A percentile compares a stretch with the other conserved stretches of the same genome.
These are phyloP conservation scores for Termitomyces sp. DNA, from an alignment of 768 basidiomycete genomes.

Conservation along the genomic window DNA sequence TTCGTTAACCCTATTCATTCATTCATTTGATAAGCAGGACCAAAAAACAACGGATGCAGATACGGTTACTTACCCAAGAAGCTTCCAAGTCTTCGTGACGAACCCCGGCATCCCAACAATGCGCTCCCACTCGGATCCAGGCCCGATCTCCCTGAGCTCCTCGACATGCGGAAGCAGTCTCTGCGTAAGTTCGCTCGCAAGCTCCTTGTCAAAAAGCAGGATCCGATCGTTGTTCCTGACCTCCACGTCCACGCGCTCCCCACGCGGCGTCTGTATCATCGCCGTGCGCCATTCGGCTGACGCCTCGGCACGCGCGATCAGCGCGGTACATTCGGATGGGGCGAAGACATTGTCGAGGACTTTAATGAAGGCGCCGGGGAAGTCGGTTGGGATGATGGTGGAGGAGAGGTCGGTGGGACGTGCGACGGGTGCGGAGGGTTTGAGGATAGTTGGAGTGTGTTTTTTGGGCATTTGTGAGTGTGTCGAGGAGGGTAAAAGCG, in stretches of 20 bases:
- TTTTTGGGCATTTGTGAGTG: neutral
- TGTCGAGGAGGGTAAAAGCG: too few relatives aligned
- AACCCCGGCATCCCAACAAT: constrained; percentile 26
- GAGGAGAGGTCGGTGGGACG: constrained; percentile 21
- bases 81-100: constrained; percentile 29
- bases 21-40: too few relatives aligned
- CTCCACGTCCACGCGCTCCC: constrained; percentile 22
- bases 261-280: constrained; percentile 20
- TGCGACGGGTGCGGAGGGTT: neutral
- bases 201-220: constrained; percentile 24
- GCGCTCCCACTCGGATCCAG: constrained; percentile 25
- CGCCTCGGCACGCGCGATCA: constrained; percentile 25
- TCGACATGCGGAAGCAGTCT: constrained; percentile 28
- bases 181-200: constrained; percentile 26
- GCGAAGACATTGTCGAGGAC: constrained; percentile 36
- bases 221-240: constrained; percentile 36
- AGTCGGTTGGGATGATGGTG: constrained; percentile 24
- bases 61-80: constrained; percentile 24
- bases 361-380: constrained; percentile 30
- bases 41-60: neutral
- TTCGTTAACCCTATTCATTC: constrained; percentile 32
- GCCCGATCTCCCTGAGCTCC: constrained; percentile 26
- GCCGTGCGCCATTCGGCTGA: constrained; percentile 29
- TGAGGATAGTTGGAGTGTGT: neutral
- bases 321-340: constrained; percentile 28